Percentiles rank a stretch among this genome's conserved stretches.
Conservation (phyloP, 176 grass and related monocot genomes). For the Echinochloa phyllopogon region DNA sequence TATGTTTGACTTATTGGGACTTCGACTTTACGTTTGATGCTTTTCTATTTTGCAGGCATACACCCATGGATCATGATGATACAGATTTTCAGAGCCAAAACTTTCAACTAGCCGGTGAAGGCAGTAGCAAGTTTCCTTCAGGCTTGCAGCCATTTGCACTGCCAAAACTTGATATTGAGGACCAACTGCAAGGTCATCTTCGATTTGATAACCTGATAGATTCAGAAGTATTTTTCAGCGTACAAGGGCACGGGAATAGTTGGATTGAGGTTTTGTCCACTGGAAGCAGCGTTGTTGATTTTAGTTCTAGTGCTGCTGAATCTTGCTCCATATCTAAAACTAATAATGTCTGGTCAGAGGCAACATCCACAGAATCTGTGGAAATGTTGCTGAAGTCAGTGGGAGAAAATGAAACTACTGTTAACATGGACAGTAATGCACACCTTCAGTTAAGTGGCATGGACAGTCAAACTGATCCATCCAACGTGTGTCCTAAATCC, state of each 20-base stretch:
- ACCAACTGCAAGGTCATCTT: conserved; percentile 76
- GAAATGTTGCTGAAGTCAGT: conserved; percentile 92
- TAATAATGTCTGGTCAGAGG: conserved; percentile 92
- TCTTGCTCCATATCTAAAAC: conserved; percentile 65
- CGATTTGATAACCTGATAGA: conserved; percentile 79
- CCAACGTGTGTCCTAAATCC: conserved; percentile 34
- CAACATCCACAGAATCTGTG: conserved; percentile 86
- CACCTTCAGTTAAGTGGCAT: conserved; percentile 60
- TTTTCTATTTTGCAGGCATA: conserved; percentile 57
- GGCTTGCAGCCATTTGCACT: conserved; percentile 73
- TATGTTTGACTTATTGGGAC: neutral
- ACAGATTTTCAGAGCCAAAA: conserved; percentile 86
- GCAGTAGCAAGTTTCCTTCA: conserved; percentile 67
- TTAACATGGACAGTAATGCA: conserved; percentile 51
- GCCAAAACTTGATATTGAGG: conserved; percentile 91
- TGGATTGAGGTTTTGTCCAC: conserved; percentile 92
- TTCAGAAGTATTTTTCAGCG: conserved; percentile 75
- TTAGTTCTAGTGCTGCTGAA: conserved; percentile 65
- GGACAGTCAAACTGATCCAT: conserved; percentile 51
- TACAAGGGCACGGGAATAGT: conserved; percentile 66
- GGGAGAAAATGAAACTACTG: conserved; percentile 67
- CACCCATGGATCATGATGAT: conserved; percentile 98
- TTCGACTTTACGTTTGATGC: conserved; percentile 13
- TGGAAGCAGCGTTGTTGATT: conserved; percentile 66
- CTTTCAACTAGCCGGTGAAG: conserved; percentile 81